Conservation (phyloP, 495 filamentous ascomycete species). For the Penicillium alfredii region DNA sequence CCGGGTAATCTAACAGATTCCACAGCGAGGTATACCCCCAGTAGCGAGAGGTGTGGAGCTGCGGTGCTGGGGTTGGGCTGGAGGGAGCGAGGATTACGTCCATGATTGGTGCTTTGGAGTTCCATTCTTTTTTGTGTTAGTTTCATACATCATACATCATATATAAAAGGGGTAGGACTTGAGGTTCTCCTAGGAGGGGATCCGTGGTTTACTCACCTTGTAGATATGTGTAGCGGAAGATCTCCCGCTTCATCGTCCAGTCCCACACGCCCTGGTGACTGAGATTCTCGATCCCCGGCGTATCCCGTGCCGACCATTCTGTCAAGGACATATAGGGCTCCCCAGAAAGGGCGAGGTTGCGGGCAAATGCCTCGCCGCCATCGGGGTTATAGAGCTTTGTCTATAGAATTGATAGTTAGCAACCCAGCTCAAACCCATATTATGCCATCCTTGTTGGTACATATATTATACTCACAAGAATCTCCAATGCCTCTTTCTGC, state of each 20-base stretch:
- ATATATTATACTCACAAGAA: background rate
- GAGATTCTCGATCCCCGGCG: constrained; percentile 3
- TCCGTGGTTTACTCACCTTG: too few species aligned
- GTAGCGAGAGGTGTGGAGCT: constrained; percentile 31
- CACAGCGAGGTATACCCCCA: constrained; percentile 59
- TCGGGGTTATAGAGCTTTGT: constrained; percentile 4
- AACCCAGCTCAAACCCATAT: too few species aligned
- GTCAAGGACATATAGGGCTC: constrained; percentile 1
- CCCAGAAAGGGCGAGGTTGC: background rate
- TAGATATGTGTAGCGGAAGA: constrained; percentile 2
- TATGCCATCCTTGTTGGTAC: too few species aligned
- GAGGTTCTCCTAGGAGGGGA: too few species aligned
- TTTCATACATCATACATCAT: too few species aligned
- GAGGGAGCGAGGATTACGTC: background rate
- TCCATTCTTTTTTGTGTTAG: constrained; percentile 1
- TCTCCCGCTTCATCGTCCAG: constrained; percentile 3
- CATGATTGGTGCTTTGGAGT: background rate
- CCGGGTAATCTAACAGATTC: constrained; percentile 62
- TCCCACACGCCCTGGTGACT: constrained; percentile 6
- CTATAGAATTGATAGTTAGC: too few species aligned
- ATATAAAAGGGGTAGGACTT: too few species aligned
- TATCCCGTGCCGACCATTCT: background rate
- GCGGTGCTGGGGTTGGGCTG: constrained; percentile 1
- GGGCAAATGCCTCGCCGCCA: constrained; percentile 1
- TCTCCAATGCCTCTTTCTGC: constrained; percentile 3